Percentiles rank a stretch among this genome's conserved stretches.
Evolutionary conservation across 1,284 basidiomycete genomes (phyloP).

Genomic region (Microbotryum scabiosae): DNA sequence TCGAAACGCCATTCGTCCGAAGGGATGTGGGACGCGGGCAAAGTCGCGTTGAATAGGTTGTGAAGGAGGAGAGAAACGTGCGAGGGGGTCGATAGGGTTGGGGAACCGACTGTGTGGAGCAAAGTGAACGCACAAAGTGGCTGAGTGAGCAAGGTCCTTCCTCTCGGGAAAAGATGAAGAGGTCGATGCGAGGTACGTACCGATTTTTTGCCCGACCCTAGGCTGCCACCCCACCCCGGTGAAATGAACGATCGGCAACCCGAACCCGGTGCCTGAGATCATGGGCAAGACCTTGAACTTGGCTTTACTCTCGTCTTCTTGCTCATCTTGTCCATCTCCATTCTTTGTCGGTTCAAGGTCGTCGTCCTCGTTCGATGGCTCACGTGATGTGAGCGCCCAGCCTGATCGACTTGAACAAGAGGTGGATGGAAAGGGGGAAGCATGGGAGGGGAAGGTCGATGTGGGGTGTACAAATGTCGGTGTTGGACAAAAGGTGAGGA

Average conservation of each 20-base stretch:
- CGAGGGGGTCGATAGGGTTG: slow-evolving; percentile 85
- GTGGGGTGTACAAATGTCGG: slow-evolving; percentile 59
- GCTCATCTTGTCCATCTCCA: neutral
- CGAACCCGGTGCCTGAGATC: slow-evolving; percentile 75
- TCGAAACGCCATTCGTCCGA: slow-evolving; percentile 76
- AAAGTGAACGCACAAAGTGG: neutral
- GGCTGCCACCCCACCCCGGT: slow-evolving; percentile 86
- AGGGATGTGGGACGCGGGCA: slow-evolving; percentile 85
- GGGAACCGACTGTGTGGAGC: slow-evolving; percentile 57
- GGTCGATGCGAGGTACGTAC: slow-evolving; percentile 46
- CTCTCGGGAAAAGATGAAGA: neutral
- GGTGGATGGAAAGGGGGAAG: slow-evolving; percentile 11
- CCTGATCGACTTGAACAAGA: too few species aligned
- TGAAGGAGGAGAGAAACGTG: slow-evolving; percentile 88
- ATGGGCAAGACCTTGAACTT: slow-evolving; percentile 25
- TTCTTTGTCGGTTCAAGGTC: neutral
- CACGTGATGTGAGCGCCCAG: too few species aligned
- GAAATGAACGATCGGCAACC: slow-evolving; percentile 66
- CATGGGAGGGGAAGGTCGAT: slow-evolving; percentile 51
- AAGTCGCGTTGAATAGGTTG: slow-evolving; percentile 93
- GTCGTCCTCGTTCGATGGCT: too few species aligned
- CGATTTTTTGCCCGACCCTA: slow-evolving; percentile 68
- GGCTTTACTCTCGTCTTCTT: neutral
- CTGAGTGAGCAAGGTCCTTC: neutral
- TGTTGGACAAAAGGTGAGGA: slow-evolving; percentile 66